Conservation (phyloP, 768 basidiomycete genomes). For the Russula lepida region DNA sequence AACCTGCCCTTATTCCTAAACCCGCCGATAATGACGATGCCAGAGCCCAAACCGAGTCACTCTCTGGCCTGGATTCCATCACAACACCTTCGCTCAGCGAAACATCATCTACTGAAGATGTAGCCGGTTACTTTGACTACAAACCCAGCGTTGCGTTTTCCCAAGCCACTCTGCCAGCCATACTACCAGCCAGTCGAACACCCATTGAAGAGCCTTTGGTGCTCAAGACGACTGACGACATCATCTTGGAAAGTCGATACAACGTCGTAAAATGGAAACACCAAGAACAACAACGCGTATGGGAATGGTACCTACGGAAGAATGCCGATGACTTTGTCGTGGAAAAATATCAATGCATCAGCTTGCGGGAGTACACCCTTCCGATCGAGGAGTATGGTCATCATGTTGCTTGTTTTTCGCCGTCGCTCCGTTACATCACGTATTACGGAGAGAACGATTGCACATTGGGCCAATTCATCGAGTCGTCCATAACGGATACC, state of each 20-base stretch:
- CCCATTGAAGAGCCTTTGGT: constrained; percentile 33
- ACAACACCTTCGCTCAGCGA: constrained; percentile 34
- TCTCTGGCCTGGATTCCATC: constrained; percentile 31
- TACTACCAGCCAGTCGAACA: constrained; percentile 26
- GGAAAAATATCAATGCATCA: constrained; percentile 88
- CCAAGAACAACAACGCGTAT: constrained; percentile 79
- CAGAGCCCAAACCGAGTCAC: constrained; percentile 58
- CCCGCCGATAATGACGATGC: constrained; percentile 38
- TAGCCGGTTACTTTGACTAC: constrained; percentile 38
- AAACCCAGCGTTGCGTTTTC: constrained; percentile 27
- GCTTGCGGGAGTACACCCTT: constrained; percentile 70
- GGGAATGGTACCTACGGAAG: constrained; percentile 92
- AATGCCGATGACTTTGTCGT: constrained; percentile 82
- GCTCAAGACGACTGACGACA: constrained; percentile 59
- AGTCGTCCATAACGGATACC: constrained; percentile 62
- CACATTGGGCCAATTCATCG: constrained; percentile 90
- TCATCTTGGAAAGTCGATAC: constrained; percentile 64
- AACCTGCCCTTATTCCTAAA: constrained; percentile 14
- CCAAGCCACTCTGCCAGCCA: constrained; percentile 23
- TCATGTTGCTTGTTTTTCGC: constrained; percentile 71
- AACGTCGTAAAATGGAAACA: constrained; percentile 69
- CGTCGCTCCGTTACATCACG: constrained; percentile 60
- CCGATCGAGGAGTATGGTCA: constrained; percentile 59
- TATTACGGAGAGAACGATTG: constrained; percentile 92
- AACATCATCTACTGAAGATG: constrained; percentile 20